These are phyloP conservation scores for Aureoboletus auriporus DNA, from an alignment of 768 basidiomycete species.

Conservation along the genomic window DNA sequence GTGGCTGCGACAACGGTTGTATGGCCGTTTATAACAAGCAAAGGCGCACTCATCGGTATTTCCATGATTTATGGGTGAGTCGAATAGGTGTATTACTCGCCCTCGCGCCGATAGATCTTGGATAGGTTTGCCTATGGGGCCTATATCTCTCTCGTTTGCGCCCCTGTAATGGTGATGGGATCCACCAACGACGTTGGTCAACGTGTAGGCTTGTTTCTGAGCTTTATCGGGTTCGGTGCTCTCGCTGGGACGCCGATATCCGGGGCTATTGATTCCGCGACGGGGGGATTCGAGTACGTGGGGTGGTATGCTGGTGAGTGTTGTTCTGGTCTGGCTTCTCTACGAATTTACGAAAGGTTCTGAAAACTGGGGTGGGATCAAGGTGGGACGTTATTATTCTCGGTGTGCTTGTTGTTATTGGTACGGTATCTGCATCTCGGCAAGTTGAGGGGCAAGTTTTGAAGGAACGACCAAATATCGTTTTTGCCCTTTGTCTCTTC, in stretches of 20 bases:
- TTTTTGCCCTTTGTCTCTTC: no score
- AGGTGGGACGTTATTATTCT: constrained; percentile 39
- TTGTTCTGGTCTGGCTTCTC: background rate
- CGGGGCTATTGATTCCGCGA: constrained; percentile 56
- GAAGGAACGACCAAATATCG: background rate
- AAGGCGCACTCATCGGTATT: constrained; percentile 46
- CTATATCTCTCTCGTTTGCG: constrained; percentile 52
- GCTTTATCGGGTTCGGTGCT: constrained; percentile 56
- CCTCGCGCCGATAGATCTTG: background rate
- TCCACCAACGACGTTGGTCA: constrained; percentile 57
- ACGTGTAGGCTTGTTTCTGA: constrained; percentile 62
- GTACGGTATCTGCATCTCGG: constrained; percentile 39
- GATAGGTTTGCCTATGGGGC: constrained; percentile 57
- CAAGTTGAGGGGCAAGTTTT: constrained; percentile 40
- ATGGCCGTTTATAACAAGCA: constrained; percentile 61
- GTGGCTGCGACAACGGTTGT: constrained; percentile 58
- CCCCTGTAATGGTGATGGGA: constrained; percentile 62
- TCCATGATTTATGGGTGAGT: constrained; percentile 63
- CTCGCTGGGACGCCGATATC: constrained; percentile 71
- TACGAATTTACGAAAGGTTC: background rate
- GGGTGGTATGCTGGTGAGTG: constrained; percentile 40
- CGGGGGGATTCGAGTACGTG: constrained; percentile 39
- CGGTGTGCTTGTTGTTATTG: constrained; percentile 38
- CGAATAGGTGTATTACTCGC: background rate
- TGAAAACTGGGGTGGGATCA: background rate